phyloP scores from a whole-genome alignment of 164 flowering plant species.

The Cinnamomum chago region DNA sequence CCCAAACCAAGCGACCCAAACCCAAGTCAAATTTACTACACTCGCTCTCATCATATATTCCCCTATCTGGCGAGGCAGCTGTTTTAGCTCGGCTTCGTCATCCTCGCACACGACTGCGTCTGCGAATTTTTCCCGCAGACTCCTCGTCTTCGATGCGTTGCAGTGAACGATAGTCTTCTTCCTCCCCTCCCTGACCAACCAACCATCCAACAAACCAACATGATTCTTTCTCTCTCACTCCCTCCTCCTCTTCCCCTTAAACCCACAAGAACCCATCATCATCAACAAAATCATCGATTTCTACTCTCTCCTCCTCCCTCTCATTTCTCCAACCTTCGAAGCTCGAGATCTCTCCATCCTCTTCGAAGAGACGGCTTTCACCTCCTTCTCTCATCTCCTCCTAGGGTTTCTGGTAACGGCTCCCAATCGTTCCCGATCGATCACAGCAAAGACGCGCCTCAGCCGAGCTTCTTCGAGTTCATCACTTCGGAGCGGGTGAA shows the following conservation, averaged over 20 bases:
- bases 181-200: background rate
- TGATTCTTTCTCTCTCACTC: constrained; percentile 11
- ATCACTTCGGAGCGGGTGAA: constrained; percentile 95
- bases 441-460: constrained; percentile 10
- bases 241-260: background rate
- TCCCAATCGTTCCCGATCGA: constrained; percentile 19
- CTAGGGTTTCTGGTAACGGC: constrained; percentile 33
- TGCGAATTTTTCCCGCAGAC: too few species aligned
- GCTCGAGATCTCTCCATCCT: background rate
- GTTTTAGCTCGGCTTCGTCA: too few species aligned
- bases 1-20: too few species aligned
- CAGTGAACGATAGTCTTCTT: background rate
- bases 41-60: too few species aligned
- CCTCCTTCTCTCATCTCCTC: constrained; percentile 1
- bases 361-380: background rate
- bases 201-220: background rate
- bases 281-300: background rate
- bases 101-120: too few species aligned
- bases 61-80: too few species aligned
- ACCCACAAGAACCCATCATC: background rate
- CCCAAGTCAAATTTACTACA: too few species aligned
- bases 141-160: too few species aligned
- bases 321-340: background rate
- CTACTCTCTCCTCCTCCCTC: constrained; percentile 1
- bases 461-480: constrained; percentile 60